Evolutionary conservation across 345 rosid genomes (phyloP).

Genomic region (Raphanus raphanistrum): DNA sequence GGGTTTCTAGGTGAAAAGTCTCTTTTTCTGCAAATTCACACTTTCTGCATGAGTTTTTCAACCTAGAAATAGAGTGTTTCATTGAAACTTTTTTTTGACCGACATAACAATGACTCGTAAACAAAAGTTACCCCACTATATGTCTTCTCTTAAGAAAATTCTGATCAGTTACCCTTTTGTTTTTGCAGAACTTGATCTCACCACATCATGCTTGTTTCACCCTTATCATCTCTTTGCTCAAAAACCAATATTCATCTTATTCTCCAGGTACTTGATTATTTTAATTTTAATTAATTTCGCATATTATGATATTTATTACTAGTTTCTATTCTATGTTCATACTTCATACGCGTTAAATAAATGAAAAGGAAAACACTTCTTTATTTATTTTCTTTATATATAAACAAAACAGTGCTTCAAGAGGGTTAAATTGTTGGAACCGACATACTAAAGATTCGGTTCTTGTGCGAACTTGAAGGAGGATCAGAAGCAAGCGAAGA

Average conservation of each 20-base stretch:
- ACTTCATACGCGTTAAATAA: constrained; percentile 13
- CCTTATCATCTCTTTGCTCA: constrained; percentile 44
- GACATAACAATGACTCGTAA: constrained; percentile 37
- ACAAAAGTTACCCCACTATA: constrained; percentile 13
- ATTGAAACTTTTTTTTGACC: constrained; percentile 33
- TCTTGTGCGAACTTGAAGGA: not conserved
- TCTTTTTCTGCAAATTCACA: constrained; percentile 37
- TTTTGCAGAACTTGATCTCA: constrained; percentile 42
- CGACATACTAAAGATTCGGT: constrained; percentile 27
- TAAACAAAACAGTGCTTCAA: constrained; percentile 33
- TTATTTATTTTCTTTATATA: not conserved
- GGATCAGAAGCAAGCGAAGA: not conserved
- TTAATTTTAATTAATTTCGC: not conserved
- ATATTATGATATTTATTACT: constrained; percentile 1
- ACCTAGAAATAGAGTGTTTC: constrained; percentile 43
- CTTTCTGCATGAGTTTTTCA: constrained; percentile 42
- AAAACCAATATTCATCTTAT: constrained; percentile 33
- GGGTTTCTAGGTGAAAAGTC: constrained; percentile 60
- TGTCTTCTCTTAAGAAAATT: constrained; percentile 33
- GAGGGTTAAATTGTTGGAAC: constrained; percentile 18
- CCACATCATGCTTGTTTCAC: constrained; percentile 47
- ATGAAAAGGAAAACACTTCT: not conserved
- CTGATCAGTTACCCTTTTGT: constrained; percentile 23
- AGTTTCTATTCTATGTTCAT: not conserved
- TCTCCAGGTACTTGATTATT: constrained; percentile 13